A percentile compares a stretch with the other conserved stretches of the same genome.
Conservation (phyloP, 352 stramenopile species). For the Phytophthora cactorum region DNA sequence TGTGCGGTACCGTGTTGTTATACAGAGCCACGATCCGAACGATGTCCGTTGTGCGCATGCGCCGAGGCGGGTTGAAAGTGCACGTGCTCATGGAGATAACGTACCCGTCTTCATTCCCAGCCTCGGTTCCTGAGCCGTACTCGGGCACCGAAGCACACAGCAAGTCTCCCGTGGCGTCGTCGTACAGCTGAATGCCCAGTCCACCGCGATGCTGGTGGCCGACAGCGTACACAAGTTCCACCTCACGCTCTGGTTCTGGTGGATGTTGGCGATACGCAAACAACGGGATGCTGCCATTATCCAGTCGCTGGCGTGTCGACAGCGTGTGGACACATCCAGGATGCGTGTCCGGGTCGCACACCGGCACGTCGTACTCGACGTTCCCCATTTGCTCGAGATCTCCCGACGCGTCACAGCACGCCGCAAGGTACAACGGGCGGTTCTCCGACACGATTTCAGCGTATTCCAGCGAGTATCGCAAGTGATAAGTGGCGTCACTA, state of each 20-base stretch:
- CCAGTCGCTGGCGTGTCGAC: conserved; percentile 66
- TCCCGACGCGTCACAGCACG: conserved; percentile 76
- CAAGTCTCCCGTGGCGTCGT: conserved; percentile 70
- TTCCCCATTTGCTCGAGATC: conserved; percentile 68
- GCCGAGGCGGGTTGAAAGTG: conserved; percentile 72
- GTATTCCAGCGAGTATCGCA: conserved; percentile 85
- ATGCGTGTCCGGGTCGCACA: conserved; percentile 66
- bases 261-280: conserved; percentile 31
- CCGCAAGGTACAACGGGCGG: conserved; percentile 67
- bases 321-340: conserved; percentile 83
- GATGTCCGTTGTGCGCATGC: conserved; percentile 73
- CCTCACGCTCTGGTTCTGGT: conserved; percentile 45
- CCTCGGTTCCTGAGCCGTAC: conserved; percentile 63
- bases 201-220: conserved; percentile 80
- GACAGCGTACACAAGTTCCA: conserved; percentile 82
- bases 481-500: conserved; percentile 53
- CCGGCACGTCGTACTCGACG: conserved; percentile 80
- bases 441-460: conserved; percentile 59
- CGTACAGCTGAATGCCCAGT: conserved; percentile 76
- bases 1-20: conserved; percentile 83
- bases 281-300: conserved; percentile 41
- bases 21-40: conserved; percentile 80
- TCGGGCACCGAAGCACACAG: conserved; percentile 70
- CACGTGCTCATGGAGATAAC: conserved; percentile 77
- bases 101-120: conserved; percentile 78